Evolutionary conservation across 805 yeast genomes (phyloP).

Genomic region (Starmerella kuoi): DNA sequence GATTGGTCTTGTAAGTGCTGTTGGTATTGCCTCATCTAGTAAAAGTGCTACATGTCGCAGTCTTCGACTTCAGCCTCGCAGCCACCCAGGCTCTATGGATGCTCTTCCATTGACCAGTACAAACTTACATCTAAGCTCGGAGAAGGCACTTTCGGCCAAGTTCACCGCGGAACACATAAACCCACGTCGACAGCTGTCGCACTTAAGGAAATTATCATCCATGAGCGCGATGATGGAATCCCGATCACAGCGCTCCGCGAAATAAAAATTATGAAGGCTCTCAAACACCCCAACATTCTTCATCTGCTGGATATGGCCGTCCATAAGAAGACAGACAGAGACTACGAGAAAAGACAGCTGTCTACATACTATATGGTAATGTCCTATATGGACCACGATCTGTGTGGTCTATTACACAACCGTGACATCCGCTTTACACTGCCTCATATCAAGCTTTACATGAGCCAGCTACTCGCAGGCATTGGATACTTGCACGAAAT

Average conservation of each 20-base stretch:
- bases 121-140: slow-evolving; percentile 40
- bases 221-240: slow-evolving; percentile 61
- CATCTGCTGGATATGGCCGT: slow-evolving; percentile 70
- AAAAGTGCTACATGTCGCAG: too few relatives aligned
- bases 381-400: slow-evolving; percentile 85
- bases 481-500: slow-evolving; percentile 62
- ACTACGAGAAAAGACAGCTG: slow-evolving; percentile 23
- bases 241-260: slow-evolving; percentile 94
- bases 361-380: slow-evolving; percentile 66
- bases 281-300: slow-evolving; percentile 59
- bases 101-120: slow-evolving; percentile 29
- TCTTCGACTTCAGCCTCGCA: too few relatives aligned
- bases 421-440: slow-evolving; percentile 49
- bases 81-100: slow-evolving; percentile 23
- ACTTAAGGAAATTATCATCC: slow-evolving; percentile 70
- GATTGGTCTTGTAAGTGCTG: too few relatives aligned
- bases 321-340: slow-evolving; percentile 18
- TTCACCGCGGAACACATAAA: slow-evolving; percentile 55
- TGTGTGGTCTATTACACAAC: slow-evolving; percentile 79
- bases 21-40: too few relatives aligned
- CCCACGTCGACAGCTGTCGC: slow-evolving; percentile 61
- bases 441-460: slow-evolving; percentile 69
- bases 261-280: slow-evolving; percentile 61
- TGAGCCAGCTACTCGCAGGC: slow-evolving; percentile 68
- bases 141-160: slow-evolving; percentile 84